Conservation (phyloP, 73 alveolate genomes). For the Urostyla sp. region DNA sequence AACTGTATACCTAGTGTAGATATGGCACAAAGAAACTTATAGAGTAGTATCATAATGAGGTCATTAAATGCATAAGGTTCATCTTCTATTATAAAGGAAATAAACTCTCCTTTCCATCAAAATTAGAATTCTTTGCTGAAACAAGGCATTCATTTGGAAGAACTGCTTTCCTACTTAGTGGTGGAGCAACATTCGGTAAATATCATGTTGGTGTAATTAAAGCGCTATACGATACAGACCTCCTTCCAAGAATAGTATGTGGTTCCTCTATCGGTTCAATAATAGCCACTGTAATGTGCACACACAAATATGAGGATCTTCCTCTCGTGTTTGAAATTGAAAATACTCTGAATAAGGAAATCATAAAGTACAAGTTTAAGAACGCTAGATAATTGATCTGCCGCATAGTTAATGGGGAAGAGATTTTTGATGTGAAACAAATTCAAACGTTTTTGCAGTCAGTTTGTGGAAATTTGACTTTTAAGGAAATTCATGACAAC, state of each 20-base stretch:
- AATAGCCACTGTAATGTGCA: constrained; percentile 63
- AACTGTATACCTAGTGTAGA: constrained; percentile 61
- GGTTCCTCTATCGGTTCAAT: constrained; percentile 83
- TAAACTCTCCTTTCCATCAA: constrained; percentile 21
- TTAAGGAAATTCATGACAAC: constrained; percentile 74
- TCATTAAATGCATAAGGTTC: constrained; percentile 59
- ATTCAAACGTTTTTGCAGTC: constrained; percentile 19
- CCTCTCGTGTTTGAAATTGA: constrained; percentile 8
- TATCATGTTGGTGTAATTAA: constrained; percentile 79
- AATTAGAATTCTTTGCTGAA: constrained; percentile 75
- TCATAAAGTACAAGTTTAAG: constrained; percentile 8
- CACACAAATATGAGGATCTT: constrained; percentile 55
- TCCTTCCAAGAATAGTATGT: constrained; percentile 75
- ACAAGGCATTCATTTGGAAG: constrained; percentile 79
- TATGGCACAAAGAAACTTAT: constrained; percentile 75
- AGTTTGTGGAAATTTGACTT: constrained; percentile 67
- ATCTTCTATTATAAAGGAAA: constrained; percentile 54
- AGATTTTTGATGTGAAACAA: constrained; percentile 47
- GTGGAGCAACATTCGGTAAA: constrained; percentile 81
- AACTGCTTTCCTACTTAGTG: constrained; percentile 77
- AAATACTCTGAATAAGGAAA: too few relatives aligned
- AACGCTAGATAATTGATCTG: constrained; percentile 4
- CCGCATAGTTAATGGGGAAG: constrained; percentile 50
- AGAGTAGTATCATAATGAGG: constrained; percentile 72
- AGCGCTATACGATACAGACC: constrained; percentile 68